These are phyloP conservation scores for Secale cereale DNA, from an alignment of 176 grass and related monocot genomes.

Conservation along the genomic window DNA sequence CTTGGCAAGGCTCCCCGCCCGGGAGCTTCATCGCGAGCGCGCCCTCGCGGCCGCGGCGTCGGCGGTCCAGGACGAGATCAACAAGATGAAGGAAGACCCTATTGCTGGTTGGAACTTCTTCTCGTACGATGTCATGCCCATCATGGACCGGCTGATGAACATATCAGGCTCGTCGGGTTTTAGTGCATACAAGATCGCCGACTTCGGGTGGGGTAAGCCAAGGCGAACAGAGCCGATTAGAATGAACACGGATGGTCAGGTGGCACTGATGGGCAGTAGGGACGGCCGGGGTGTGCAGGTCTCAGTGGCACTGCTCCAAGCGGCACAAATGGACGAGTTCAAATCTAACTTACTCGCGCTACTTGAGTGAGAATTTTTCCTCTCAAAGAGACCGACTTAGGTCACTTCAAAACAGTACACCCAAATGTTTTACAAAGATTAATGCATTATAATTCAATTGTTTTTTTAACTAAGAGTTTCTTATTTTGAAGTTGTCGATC, in stretches of 20 bases:
- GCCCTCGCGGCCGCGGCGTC: background rate
- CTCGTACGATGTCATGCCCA: rapidly evolving
- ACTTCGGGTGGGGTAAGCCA: constrained; percentile 57
- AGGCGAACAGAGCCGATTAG: constrained; percentile 37
- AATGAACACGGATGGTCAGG: constrained; percentile 42
- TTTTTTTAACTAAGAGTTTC: too few species aligned
- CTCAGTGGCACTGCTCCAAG: background rate
- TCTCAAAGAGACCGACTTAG: too few species aligned
- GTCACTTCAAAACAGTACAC: too few species aligned
- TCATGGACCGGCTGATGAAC: background rate
- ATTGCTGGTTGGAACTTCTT: constrained; percentile 25
- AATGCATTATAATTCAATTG: too few species aligned
- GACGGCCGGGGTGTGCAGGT: constrained; percentile 24
- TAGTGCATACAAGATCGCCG: constrained; percentile 27
- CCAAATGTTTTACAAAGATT: too few species aligned
- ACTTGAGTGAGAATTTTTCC: background rate
- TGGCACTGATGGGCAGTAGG: constrained; percentile 12
- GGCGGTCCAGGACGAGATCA: constrained; percentile 26
- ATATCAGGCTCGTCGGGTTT: constrained; percentile 28
- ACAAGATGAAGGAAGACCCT: constrained; percentile 3
- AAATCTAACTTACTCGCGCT: background rate
- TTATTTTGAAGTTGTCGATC: too few species aligned
- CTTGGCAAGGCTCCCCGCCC: background rate
- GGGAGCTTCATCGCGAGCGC: constrained; percentile 8
- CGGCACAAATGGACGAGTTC: constrained; percentile 22